Percentiles rank a stretch among this genome's conserved stretches.
phyloP scores from a whole-genome alignment of 345 rosid genomes.

The Brassica rapa region DNA sequence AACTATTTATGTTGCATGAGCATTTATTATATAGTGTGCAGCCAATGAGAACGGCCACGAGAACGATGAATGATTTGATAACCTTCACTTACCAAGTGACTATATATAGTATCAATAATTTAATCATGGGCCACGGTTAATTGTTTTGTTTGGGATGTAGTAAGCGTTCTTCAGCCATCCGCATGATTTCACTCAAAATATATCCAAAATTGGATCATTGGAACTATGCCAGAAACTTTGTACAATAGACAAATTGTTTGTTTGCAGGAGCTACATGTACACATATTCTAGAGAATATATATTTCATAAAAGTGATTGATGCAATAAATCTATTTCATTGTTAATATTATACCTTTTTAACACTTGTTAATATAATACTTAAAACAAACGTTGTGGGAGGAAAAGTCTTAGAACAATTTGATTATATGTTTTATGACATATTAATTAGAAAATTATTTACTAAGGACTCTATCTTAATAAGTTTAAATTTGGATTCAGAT shows the following conservation, averaged over 20 bases:
- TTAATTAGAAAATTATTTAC: background rate
- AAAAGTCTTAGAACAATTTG: background rate
- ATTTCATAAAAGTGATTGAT: background rate
- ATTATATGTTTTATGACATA: background rate
- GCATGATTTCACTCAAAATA: background rate
- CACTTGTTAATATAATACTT: background rate
- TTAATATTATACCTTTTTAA: background rate
- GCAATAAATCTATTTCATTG: background rate
- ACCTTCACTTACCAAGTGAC: background rate
- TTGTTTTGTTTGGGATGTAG: conserved; percentile 14
- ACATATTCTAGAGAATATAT: background rate
- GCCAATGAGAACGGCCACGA: conserved; percentile 1
- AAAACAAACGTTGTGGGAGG: background rate
- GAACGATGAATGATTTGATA: background rate
- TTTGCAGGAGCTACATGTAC: background rate
- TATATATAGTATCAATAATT: background rate
- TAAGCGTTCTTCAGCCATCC: background rate
- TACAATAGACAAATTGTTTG: background rate
- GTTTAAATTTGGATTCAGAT: too few relatives aligned
- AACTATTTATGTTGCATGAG: conserved; percentile 7
- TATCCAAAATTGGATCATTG: background rate
- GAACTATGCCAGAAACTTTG: background rate
- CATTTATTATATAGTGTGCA: background rate
- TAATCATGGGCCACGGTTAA: conserved; percentile 11
- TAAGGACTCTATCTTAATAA: background rate